phyloP scores from a whole-genome alignment of 2,329 filamentous ascomycete genomes.

The Trichothecium sympodiale region DNA sequence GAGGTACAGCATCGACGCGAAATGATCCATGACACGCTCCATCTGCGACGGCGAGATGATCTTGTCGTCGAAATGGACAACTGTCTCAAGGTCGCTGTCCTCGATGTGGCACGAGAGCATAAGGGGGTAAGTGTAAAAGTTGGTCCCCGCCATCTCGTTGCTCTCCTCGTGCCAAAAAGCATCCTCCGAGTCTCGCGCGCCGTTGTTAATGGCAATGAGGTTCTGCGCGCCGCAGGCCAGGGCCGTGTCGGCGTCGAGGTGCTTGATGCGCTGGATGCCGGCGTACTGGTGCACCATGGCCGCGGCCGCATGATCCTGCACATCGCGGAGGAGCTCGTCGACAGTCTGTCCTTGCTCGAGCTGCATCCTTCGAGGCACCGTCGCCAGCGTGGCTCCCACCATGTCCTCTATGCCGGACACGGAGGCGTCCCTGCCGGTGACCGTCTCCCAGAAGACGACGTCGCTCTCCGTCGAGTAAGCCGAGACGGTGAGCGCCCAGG shows the following conservation, averaged over 20 bases:
- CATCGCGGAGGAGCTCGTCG: constrained; percentile 2
- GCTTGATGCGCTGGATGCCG: constrained; percentile 11
- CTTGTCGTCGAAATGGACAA: constrained; percentile 10
- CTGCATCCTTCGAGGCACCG: constrained; percentile 8
- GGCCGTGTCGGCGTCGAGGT: constrained; percentile 6
- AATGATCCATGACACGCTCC: constrained; percentile 10
- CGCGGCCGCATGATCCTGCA: constrained; percentile 8
- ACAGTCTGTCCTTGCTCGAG: constrained; percentile 3
- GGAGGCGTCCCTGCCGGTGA: constrained; percentile 12
- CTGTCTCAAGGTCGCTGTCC: constrained; percentile 8
- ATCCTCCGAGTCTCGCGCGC: constrained; percentile 2
- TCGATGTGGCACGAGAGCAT: constrained; percentile 12
- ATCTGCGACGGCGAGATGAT: constrained; percentile 7
- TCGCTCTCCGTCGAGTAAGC: constrained; percentile 9
- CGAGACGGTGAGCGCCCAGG: constrained; percentile 11
- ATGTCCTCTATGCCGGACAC: constrained; percentile 10
- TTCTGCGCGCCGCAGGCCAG: constrained; percentile 12
- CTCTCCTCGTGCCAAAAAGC: constrained; percentile 10
- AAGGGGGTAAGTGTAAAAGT: constrained; percentile 13
- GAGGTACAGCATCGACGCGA: constrained; percentile 2
- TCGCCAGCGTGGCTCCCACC: constrained; percentile 9
- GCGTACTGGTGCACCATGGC: constrained; percentile 4
- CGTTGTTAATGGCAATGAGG: constrained; percentile 11
- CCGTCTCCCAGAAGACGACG: constrained; percentile 13
- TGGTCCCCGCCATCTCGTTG: constrained; percentile 12